Evolutionary conservation across 2,329 filamentous ascomycete species (phyloP).

Genomic region (Talaromyces islandicus): DNA sequence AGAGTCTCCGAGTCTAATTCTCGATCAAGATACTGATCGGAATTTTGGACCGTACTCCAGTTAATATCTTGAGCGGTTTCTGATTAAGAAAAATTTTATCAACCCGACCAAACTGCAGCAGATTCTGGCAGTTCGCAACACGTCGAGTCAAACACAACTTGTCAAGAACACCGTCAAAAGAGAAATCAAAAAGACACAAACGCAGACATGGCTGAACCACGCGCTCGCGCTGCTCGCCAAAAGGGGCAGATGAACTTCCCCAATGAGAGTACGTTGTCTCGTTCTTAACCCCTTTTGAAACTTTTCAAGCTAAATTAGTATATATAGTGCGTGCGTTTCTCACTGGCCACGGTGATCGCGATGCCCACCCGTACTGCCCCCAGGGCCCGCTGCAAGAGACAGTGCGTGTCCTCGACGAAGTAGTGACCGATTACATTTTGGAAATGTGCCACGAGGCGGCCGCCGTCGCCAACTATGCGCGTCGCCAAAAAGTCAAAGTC

Average conservation of each 20-base stretch:
- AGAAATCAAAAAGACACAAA: constrained; percentile 5
- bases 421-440: constrained; percentile 93
- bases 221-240: constrained; percentile 71
- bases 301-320: neutral
- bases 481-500: constrained; percentile 94
- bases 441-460: constrained; percentile 88
- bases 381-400: constrained; percentile 74
- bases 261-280: constrained; percentile 56
- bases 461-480: constrained; percentile 74
- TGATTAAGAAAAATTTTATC: neutral
- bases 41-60: too few relatives aligned
- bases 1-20: neutral
- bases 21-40: neutral
- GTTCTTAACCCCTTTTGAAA: neutral
- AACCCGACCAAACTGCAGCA: neutral
- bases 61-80: neutral
- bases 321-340: constrained; percentile 36
- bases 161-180: neutral
- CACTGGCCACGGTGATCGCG: constrained; percentile 40
- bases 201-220: constrained; percentile 60
- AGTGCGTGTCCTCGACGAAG: constrained; percentile 83
- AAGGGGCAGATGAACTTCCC: constrained; percentile 76
- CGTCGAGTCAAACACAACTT: neutral
- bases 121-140: neutral
- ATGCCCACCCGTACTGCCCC: constrained; percentile 58